Evolutionary conservation across 768 basidiomycete genomes (phyloP).

Genomic region (Roridomyces roridus): DNA sequence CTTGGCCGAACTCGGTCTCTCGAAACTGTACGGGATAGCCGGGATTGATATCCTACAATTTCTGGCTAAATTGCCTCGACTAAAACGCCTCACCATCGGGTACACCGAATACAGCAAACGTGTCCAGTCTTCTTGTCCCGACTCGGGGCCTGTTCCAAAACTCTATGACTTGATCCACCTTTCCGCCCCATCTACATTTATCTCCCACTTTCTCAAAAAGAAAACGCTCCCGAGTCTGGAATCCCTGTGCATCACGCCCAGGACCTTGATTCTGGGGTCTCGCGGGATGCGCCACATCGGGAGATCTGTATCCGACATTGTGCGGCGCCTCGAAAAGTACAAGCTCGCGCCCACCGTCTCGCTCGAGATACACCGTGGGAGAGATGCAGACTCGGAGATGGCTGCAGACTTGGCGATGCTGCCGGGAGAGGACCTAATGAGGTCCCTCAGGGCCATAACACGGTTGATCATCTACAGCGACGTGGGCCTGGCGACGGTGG

Average conservation of each 20-base stretch:
- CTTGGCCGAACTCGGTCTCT: slow-evolving; percentile 12
- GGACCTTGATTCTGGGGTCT: slow-evolving; percentile 15
- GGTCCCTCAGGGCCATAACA: slow-evolving; percentile 7
- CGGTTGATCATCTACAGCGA: slow-evolving; percentile 20
- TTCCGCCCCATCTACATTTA: slow-evolving; percentile 18
- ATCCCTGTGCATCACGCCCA: slow-evolving; percentile 15
- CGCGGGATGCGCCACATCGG: slow-evolving; percentile 21
- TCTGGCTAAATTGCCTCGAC: slow-evolving; percentile 16
- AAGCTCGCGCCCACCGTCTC: slow-evolving; percentile 8
- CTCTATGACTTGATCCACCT: slow-evolving; percentile 12
- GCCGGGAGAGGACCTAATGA: background rate
- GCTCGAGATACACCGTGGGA: slow-evolving; percentile 17
- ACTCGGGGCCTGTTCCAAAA: slow-evolving; percentile 15
- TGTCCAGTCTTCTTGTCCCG: slow-evolving; percentile 19
- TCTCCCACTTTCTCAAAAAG: slow-evolving; percentile 17
- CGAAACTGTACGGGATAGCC: slow-evolving; percentile 15
- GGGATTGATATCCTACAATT: slow-evolving; percentile 21
- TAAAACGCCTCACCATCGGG: slow-evolving; percentile 14
- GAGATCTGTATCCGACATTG: slow-evolving; percentile 13
- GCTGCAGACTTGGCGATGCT: slow-evolving; percentile 3
- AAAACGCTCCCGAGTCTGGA: slow-evolving; percentile 9
- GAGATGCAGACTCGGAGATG: slow-evolving; percentile 12
- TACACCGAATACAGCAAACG: slow-evolving; percentile 22
- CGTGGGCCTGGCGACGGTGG: background rate
- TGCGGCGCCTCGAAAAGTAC: slow-evolving; percentile 12